Evolutionary conservation across 2,329 filamentous ascomycete species (phyloP), one percentile per base, ranked within the genome.

Genomic region (Apiospora rasikravindrae): DNA sequence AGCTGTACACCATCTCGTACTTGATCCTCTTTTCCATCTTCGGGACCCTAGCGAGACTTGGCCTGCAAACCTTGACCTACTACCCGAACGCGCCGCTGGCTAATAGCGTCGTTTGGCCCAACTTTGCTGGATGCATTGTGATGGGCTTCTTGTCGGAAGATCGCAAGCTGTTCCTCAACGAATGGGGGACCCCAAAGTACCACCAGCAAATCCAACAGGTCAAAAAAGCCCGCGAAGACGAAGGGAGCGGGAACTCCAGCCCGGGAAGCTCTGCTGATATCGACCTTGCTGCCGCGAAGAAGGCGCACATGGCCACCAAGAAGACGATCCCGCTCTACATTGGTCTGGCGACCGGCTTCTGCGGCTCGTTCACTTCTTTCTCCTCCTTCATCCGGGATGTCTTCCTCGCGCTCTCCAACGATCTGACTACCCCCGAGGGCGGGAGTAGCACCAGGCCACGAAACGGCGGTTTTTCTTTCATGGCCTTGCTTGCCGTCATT

Each of bases 241-340:
- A 84, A 49, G 84, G 85, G 71, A 78, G 74, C 40, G 81, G 78
- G 11, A 51, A 69, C 7, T 69, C 76, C 73, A 42, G 73, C 64
- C 71, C 74, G 5, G 69, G 72, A 8, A 68, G 68, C 33, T 5
- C 33, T 57, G 24, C 64, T 22, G 72, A 72, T 70, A 74, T 83
- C 22, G 82, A 87, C 71, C 75, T 86, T 4, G 80, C 81, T 8
- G 83, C 85, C 2, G 85, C 85, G 5, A 88, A 87, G 76, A 88
- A 91, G 78, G 86, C 86, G 1, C 89, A 93, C 78, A 81, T 88
- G 49, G 86, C 90, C 6, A 83, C 86, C 40, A 98, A 98, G 80
- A 97, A 97, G 84, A 93, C 93, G 0, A 93, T 97, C 40, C 95
- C 96, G 0, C 86, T 98, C 0, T 98, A 97, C 79, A 92, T 97